phyloP scores from a whole-genome alignment of 805 yeast species.

The Tetrapisispora fleetii region DNA sequence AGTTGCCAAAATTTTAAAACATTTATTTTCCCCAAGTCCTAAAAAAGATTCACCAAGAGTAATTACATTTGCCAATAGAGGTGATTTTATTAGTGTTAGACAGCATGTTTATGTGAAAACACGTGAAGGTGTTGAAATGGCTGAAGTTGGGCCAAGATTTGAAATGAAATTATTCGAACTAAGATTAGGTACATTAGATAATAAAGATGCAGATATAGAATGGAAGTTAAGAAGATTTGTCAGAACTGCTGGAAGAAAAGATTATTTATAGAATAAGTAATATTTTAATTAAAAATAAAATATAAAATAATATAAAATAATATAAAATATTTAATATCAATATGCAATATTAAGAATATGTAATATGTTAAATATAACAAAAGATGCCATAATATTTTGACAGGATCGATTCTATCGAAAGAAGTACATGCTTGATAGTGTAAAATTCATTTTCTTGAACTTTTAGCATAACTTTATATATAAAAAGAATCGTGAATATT shows the following conservation, averaged over 20 bases:
- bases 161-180: conserved; percentile 91
- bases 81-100: conserved; percentile 87
- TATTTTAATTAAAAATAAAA: neutral
- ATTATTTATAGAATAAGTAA: conserved; percentile 41
- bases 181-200: conserved; percentile 82
- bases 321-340: neutral
- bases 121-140: conserved; percentile 78
- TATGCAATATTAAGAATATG: too few relatives aligned
- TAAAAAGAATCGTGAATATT: neutral
- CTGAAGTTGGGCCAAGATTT: conserved; percentile 97
- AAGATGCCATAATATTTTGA: too few relatives aligned
- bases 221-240: conserved; percentile 92
- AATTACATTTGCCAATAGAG: conserved; percentile 82
- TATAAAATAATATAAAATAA: neutral
- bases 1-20: conserved; percentile 70
- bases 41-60: conserved; percentile 84
- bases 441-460: neutral
- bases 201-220: conserved; percentile 95
- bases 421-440: neutral
- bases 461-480: neutral
- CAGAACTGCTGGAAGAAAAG: conserved; percentile 92
- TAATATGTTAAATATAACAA: too few relatives aligned
- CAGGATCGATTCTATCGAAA: neutral
- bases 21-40: conserved; percentile 94
- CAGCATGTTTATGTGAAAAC: conserved; percentile 92